phyloP scores from a whole-genome alignment of 2,329 filamentous ascomycete species.

The Xylariaceae sp. region DNA sequence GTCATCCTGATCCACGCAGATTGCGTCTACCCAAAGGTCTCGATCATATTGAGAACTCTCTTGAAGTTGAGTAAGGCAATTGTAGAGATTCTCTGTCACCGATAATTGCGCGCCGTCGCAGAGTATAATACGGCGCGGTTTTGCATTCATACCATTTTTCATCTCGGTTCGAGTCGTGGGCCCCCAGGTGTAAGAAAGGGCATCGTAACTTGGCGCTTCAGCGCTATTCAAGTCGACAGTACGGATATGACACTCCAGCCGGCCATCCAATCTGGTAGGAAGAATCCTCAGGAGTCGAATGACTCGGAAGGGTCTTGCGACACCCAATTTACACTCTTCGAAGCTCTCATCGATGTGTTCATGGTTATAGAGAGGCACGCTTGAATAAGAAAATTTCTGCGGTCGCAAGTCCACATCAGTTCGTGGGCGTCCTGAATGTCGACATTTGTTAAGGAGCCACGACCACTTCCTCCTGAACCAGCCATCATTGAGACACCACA shows the following conservation, averaged over 20 bases:
- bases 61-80: slow-evolving; percentile 24
- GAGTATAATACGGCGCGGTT: slow-evolving; percentile 9
- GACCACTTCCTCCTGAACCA: slow-evolving; percentile 8
- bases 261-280: slow-evolving; percentile 6
- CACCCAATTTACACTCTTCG: background rate
- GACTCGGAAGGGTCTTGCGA: background rate
- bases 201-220: slow-evolving; percentile 15
- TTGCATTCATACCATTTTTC: slow-evolving; percentile 2
- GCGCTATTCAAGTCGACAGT: slow-evolving; percentile 9
- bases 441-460: slow-evolving; percentile 1
- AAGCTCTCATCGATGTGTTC: background rate
- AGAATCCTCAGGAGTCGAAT: slow-evolving; percentile 25
- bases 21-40: slow-evolving; percentile 24
- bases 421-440: background rate
- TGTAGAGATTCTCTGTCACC: slow-evolving; percentile 22
- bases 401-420: background rate
- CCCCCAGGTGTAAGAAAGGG: slow-evolving; percentile 28
- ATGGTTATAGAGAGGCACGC: slow-evolving; percentile 6
- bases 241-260: slow-evolving; percentile 15
- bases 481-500: slow-evolving; percentile 17
- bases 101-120: slow-evolving; percentile 12
- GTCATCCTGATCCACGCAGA: slow-evolving; percentile 19
- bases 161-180: slow-evolving; percentile 13
- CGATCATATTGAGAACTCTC: slow-evolving; percentile 7
- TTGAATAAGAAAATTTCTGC: slow-evolving; percentile 15